phyloP scores from a whole-genome alignment of 2,329 filamentous ascomycete genomes.

The Ophiocordyceps australis region DNA sequence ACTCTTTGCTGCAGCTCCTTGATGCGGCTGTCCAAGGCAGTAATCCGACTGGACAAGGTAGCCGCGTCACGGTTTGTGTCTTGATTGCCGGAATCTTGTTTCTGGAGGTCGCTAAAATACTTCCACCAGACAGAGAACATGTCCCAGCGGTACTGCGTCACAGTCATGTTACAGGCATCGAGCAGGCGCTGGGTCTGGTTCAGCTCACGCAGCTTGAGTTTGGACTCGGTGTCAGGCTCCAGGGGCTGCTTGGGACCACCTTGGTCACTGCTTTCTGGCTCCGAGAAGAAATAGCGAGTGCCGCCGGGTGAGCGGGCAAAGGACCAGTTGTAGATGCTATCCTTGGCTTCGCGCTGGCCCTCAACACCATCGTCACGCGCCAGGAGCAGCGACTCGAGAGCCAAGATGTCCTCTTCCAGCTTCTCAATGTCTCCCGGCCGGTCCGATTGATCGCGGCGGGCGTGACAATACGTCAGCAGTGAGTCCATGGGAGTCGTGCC shows the following conservation, averaged over 20 bases:
- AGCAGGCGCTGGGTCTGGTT: slow-evolving; percentile 8
- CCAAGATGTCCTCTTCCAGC: slow-evolving; percentile 10
- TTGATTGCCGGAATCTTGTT: neutral
- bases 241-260: slow-evolving; percentile 1
- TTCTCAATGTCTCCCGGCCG: slow-evolving; percentile 2
- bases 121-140: slow-evolving; percentile 24
- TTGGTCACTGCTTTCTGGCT: slow-evolving; percentile 1
- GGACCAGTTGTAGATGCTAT: slow-evolving; percentile 12
- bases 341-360: slow-evolving; percentile 9
- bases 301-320: slow-evolving; percentile 10
- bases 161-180: slow-evolving; percentile 5
- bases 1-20: neutral
- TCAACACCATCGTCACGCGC: slow-evolving; percentile 14
- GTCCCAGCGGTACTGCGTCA: slow-evolving; percentile 14
- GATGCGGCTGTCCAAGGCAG: slow-evolving; percentile 1
- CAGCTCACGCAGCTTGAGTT: slow-evolving; percentile 4
- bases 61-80: neutral
- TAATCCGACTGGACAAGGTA: slow-evolving; percentile 1
- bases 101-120: slow-evolving; percentile 9
- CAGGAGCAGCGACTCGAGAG: slow-evolving; percentile 9
- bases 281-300: slow-evolving; percentile 7
- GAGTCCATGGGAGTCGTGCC: slow-evolving; percentile 21
- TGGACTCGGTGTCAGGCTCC: neutral
- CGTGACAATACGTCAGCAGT: slow-evolving; percentile 13
- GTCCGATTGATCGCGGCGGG: slow-evolving; percentile 9